Conservation (phyloP, 345 rosid species). For the Acer campestre region DNA sequence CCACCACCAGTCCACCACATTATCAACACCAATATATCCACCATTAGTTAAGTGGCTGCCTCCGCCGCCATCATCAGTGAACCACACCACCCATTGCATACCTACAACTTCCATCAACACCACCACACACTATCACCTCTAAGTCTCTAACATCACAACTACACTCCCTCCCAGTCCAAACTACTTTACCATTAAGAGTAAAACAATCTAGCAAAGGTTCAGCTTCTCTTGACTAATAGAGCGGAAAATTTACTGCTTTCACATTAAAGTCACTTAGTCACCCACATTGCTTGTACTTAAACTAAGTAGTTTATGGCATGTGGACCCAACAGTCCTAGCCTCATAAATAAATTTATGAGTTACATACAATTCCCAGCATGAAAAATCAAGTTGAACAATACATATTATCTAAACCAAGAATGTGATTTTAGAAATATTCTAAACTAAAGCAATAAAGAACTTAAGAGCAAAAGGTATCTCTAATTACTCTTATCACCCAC, state of each 20-base stretch:
- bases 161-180: not conserved
- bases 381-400: no score
- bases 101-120: not conserved
- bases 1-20: not conserved
- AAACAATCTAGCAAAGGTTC: not conserved
- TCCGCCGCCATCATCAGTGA: no score
- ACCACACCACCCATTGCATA: not conserved
- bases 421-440: not conserved
- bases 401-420: no score
- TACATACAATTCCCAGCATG: no score
- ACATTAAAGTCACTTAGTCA: not conserved
- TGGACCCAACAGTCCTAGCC: not conserved
- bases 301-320: not conserved
- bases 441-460: not conserved
- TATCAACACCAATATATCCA: not conserved
- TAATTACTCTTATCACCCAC: not conserved
- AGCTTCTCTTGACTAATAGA: not conserved
- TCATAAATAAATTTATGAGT: no score
- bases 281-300: not conserved
- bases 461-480: not conserved
- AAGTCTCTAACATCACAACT: not conserved
- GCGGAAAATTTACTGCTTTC: not conserved
- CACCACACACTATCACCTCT: not conserved
- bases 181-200: not conserved
- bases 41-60: no score